Evolutionary conservation across 2,329 filamentous ascomycete genomes (phyloP), one percentile per base, ranked within the genome.

Genomic region (Sporothrix brasiliensis): DNA sequence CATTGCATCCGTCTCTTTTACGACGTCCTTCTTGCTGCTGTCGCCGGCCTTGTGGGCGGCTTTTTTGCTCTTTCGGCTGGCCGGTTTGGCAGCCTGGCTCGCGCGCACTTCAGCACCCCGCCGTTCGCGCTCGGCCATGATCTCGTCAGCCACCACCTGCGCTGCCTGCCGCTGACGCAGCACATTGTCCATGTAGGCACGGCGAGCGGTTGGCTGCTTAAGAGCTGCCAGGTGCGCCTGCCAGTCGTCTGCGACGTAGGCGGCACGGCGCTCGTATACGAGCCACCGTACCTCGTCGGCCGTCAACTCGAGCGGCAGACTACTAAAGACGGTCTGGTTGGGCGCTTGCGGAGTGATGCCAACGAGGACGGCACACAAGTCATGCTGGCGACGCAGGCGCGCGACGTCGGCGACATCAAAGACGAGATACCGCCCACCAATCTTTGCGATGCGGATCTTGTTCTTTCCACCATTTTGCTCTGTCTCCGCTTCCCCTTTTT

Each of bases 321-420:
- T 92, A 71, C 94, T 87, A 78, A 98, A 98, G 71, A 97, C 87
- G 81, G 97, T 98, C 81, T 99, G 95, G 75, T 96, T 94, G 6
- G 94, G 93, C 70, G 93, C 90, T 80, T 98, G 94, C 1, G 95
- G 94, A 41, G 97, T 88, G 9, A 92, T 94, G 70, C 95, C 95
- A 72, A 92, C 89, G 69, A 97, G 85, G 44, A 95, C 91, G 73
- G 93, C 93, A 77, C 91, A 94, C 76, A 97, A 93, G 78, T 92
- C 89, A 82, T 97, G 87, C 76, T 88, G 84, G 73, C 92, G 89
- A 74, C 95, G 91, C 73, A 97, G 84, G 78, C 90, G 87, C 76
- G 91, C 89, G 72, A 93, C 91, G 74, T 89, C 88, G 77, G 93
- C 88, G 76, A 93, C 88, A 78, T 97, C 93, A 83, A 97, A 98